Evolutionary conservation across 768 basidiomycete species (phyloP).

Genomic region (Boletellus ananiceps): DNA sequence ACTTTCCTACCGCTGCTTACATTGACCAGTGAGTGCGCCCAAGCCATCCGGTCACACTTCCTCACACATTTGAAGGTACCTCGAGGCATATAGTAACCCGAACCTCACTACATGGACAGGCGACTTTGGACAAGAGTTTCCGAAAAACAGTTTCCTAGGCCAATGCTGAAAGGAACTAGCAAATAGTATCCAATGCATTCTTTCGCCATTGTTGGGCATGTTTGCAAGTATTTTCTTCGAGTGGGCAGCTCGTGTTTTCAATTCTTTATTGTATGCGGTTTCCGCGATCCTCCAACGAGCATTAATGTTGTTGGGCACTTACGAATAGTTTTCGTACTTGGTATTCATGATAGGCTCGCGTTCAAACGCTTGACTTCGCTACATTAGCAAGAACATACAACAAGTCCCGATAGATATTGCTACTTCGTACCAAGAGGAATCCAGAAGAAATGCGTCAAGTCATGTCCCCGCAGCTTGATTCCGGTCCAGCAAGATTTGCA

Average conservation of each 20-base stretch:
- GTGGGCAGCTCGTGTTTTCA: conserved; percentile 13
- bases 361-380: conserved; percentile 10
- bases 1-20: conserved; percentile 77
- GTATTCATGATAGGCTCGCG: conserved; percentile 1
- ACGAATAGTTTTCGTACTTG: conserved; percentile 2
- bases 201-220: conserved; percentile 8
- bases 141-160: conserved; percentile 59
- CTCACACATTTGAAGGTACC: conserved; percentile 33
- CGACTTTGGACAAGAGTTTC: conserved; percentile 61
- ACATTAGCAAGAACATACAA: conserved; percentile 27
- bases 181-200: conserved; percentile 3
- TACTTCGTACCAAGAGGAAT: conserved; percentile 18
- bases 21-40: conserved; percentile 57
- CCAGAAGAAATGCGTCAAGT: conserved; percentile 13
- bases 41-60: background rate
- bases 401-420: conserved; percentile 23
- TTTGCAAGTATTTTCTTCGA: conserved; percentile 16
- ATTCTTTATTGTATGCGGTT: conserved; percentile 18
- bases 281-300: conserved; percentile 2
- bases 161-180: conserved; percentile 43
- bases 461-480: conserved; percentile 11
- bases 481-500: conserved; percentile 43
- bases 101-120: conserved; percentile 74
- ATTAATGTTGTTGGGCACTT: conserved; percentile 9
- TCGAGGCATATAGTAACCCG: conserved; percentile 77